Conservation (phyloP, 164 flowering plant genomes). For the Liquidambar formosana region DNA sequence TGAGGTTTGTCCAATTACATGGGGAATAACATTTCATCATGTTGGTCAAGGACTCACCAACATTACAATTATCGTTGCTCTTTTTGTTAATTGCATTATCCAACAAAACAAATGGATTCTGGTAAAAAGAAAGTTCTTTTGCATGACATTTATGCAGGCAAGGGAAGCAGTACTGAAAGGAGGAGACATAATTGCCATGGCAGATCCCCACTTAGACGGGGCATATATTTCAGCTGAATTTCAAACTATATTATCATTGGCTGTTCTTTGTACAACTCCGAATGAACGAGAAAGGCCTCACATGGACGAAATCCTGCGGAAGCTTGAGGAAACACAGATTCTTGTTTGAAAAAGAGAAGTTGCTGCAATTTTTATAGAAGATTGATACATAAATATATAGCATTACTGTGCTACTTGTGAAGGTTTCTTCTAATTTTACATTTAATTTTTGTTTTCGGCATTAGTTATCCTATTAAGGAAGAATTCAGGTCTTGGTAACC, state of each 20-base stretch:
- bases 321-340: neutral
- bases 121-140: neutral
- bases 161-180: slow-evolving; percentile 11
- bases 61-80: neutral
- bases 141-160: slow-evolving; percentile 7
- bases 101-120: neutral
- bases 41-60: neutral
- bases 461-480: too few relatives aligned
- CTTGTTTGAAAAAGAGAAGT: neutral
- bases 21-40: neutral
- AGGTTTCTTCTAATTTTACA: too few relatives aligned
- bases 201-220: slow-evolving; percentile 18
- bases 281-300: slow-evolving; percentile 18
- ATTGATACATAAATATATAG: too few relatives aligned
- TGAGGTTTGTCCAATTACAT: slow-evolving; percentile 13
- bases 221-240: slow-evolving; percentile 16
- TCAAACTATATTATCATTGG: slow-evolving; percentile 6
- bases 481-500: too few relatives aligned
- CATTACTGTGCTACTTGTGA: too few relatives aligned
- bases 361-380: too few relatives aligned
- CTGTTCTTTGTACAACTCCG: slow-evolving; percentile 16
- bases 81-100: neutral
- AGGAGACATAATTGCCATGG: slow-evolving; percentile 6
- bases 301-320: neutral
- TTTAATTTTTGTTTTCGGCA: too few relatives aligned